Conservation (phyloP, 345 rosid species). For the Schrenkiella parvula region DNA sequence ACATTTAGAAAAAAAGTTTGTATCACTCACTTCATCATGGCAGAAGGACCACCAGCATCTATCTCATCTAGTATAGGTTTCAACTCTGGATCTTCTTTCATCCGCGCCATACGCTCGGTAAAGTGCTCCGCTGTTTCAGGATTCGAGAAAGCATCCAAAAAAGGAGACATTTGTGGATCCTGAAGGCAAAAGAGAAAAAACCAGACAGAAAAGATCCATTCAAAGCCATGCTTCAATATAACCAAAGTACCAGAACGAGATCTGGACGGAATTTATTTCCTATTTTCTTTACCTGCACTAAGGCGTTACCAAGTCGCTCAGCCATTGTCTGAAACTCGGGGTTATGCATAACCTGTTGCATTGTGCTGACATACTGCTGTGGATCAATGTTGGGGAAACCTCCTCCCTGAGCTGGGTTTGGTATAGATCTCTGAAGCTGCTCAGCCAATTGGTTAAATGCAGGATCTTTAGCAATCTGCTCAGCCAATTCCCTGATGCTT, state of each 20-base stretch:
- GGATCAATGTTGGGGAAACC: constrained; percentile 65
- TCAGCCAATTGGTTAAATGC: constrained; percentile 93
- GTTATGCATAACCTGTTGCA: constrained; percentile 98
- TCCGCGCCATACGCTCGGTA: constrained; percentile 79
- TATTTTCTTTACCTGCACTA: constrained; percentile 61
- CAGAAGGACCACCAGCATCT: constrained; percentile 87
- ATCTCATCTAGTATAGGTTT: constrained; percentile 89
- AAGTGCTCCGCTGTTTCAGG: constrained; percentile 80
- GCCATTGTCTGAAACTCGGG: constrained; percentile 97
- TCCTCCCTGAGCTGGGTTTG: constrained; percentile 52
- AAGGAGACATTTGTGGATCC: constrained; percentile 98
- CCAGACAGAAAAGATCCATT: neutral
- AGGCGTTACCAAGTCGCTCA: constrained; percentile 81
- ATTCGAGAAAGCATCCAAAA: constrained; percentile 78
- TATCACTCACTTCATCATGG: constrained; percentile 82
- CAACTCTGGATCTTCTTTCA: constrained; percentile 85
- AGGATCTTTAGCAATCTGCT: constrained; percentile 93
- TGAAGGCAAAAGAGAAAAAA: constrained; percentile 25
- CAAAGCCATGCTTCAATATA: neutral
- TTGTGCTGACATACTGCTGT: constrained; percentile 69
- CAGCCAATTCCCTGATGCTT: constrained; percentile 86
- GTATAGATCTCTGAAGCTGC: constrained; percentile 83
- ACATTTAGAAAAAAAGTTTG: neutral
- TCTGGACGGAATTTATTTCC: neutral
- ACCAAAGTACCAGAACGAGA: neutral